Base-by-base conservation (phyloP, 78 protist genomes). In the Chrysochromulina parva region DNA sequence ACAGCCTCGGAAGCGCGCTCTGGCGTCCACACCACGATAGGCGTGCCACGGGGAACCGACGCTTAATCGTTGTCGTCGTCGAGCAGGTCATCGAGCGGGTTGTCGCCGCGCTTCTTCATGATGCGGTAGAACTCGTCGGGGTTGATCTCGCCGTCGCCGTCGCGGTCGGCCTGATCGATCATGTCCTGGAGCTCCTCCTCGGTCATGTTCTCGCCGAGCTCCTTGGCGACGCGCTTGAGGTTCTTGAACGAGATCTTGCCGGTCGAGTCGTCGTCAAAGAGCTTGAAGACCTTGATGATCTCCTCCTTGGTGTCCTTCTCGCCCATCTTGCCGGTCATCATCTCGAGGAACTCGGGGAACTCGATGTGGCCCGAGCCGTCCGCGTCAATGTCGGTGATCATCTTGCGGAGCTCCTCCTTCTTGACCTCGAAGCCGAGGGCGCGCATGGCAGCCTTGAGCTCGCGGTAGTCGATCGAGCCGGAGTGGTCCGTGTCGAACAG, bases 381-480 rank as follows among this genome's bases (percentile, higher is more conserved):
- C 54, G 38, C 76, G 65, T 98, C 99, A 19, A 96, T 90, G 73
- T 98, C 97, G 20, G 80, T 10, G 38, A 96, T 92, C 96, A 98
- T 93, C 87, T 93, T 92, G 81, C 89, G 81, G 74, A 97, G 91
- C 88, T 96, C 98, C 90, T 98, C 98, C 88, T 95, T 95, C 95
- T 96, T 96, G 24, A 96, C 96, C 91, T 98, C 99, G 78, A 98
- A 96, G 9, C 99, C 99, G 14, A 98, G 95, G 4, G 99, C 99
- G 1, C 98, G 93, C 97, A 98, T 96, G 16, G 98, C 99, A 16
- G 96, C 99, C 94, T 95, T 95, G 60, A 98, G 93, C 93, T 98
- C 99, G 73, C 96, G 96, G 38, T 94, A 95, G 54, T 97, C 98
- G 76, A 98, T 98, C 20, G 96, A 62, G 47, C 98, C 99, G 2